Evolutionary conservation across 164 flowering plant genomes (phyloP).

Genomic region (Vitis rotundifolia): DNA sequence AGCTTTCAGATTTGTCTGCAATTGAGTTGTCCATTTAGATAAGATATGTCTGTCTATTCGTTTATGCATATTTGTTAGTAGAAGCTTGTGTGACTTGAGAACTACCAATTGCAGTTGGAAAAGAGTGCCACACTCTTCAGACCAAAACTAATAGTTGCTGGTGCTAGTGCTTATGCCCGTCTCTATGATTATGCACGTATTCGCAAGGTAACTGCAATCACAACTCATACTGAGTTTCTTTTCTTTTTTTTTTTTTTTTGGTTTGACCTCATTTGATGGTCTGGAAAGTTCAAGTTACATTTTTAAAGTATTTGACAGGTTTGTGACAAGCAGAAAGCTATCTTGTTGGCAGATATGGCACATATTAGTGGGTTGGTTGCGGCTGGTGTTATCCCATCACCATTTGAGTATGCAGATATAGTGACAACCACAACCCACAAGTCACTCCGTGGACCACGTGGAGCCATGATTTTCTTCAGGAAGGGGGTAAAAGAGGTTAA

Average conservation of each 20-base stretch:
- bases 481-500: conserved; percentile 86
- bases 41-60: background rate
- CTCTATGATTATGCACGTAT: conserved; percentile 88
- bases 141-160: conserved; percentile 94
- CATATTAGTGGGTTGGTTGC: conserved; percentile 99
- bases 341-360: conserved; percentile 99
- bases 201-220: conserved; percentile 62
- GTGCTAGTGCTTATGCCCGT: conserved; percentile 99
- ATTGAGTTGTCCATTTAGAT: no score
- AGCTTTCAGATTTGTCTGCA: no score
- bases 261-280: background rate
- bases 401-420: conserved; percentile 96
- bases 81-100: background rate
- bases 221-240: background rate
- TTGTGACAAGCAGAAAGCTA: conserved; percentile 91
- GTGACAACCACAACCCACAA: conserved; percentile 99
- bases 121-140: conserved; percentile 89
- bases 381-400: conserved; percentile 97
- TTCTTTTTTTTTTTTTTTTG: background rate
- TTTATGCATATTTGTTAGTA: background rate
- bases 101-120: conserved; percentile 66
- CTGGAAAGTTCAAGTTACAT: background rate
- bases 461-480: conserved; percentile 91
- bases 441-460: conserved; percentile 99
- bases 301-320: conserved; percentile 48